A percentile compares a stretch with the other conserved stretches of the same genome.
Evolutionary conservation across 2,329 filamentous ascomycete species (phyloP).

Genomic region (Myriosclerotinia curreyana): DNA sequence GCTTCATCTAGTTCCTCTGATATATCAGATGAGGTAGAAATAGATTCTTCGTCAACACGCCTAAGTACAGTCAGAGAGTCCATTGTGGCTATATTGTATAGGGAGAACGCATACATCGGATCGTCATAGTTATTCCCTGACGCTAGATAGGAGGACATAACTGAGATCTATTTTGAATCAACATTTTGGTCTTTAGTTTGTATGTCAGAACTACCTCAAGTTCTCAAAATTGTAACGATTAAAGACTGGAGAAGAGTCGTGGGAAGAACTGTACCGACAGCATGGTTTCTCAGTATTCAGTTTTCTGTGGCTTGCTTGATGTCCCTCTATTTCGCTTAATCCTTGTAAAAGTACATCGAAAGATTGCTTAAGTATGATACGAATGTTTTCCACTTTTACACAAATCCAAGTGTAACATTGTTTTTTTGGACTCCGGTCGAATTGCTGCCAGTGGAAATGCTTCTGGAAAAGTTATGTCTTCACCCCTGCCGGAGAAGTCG

Average conservation of each 20-base stretch:
- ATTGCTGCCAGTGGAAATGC: constrained; percentile 2
- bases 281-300: constrained; percentile 17
- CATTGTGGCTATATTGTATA: background rate
- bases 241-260: constrained; percentile 11
- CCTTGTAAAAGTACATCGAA: constrained; percentile 10
- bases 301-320: constrained; percentile 11
- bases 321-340: constrained; percentile 10
- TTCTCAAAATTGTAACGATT: constrained; percentile 3
- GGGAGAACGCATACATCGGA: constrained; percentile 14
- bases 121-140: constrained; percentile 7
- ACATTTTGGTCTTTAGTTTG: constrained; percentile 10
- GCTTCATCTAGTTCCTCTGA: constrained; percentile 7
- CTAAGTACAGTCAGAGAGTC: constrained; percentile 5
- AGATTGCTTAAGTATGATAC: background rate
- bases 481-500: constrained; percentile 9
- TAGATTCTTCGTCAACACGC: constrained; percentile 12
- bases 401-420: constrained; percentile 5
- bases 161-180: constrained; percentile 20
- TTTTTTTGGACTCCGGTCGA: constrained; percentile 5
- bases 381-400: constrained; percentile 14
- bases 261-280: constrained; percentile 10
- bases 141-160: constrained; percentile 11
- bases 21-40: constrained; percentile 9
- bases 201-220: constrained; percentile 10
- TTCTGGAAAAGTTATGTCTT: constrained; percentile 2